Base-by-base conservation (phyloP, 2,329 filamentous ascomycete species). In the Fusarium multiceps region DNA sequence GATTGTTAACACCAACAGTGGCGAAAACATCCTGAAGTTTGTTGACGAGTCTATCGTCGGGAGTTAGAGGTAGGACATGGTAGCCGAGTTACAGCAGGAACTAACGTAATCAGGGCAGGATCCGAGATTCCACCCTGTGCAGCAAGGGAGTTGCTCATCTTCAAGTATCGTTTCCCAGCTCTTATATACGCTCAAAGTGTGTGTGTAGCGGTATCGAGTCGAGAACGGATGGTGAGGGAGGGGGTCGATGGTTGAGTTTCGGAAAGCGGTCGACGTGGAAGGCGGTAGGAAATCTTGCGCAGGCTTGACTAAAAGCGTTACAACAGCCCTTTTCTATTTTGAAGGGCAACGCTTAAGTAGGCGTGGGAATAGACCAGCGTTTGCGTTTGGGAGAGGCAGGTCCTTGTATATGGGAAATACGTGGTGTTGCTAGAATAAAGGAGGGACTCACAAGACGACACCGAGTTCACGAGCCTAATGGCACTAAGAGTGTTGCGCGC, bases 1-100 rank as follows among this genome's bases (percentile, higher is more conserved):
- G 96, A 83, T 99, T 99, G 88, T 97, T 96, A 78, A 98, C 96
- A 75, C 96, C 96, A 75, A 99, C 96, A 43, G 96, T 98, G 68
- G 95, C 92, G 80, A 99, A 99, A 75, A 99, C 96, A 93, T 99
- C 96, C 81, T 99, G 96, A 49, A 99, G 90, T 86, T 97, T 98
- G 87, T 99, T 99, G 80, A 99, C 96, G 75, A 98, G 92, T 78
- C 89, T 91, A 75, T 57, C 65, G 40, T 64, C 34, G 56, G 54
- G 61, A 51, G 65, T 73, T 68, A 72, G 71, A 74, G 63, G 56
- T 57, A 58, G 61, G 63, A 59, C 68, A 56, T 51, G 28, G 37
- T 56, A 47, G 63, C 60, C 60, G 55, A 56, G 54, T 59, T 51
- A 63, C 57, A 56, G 65, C 62, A 66, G 59, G 55, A 43, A 71